Evolutionary conservation across 2,329 filamentous ascomycete species (phyloP), one percentile per base, ranked within the genome.

Genomic region (Pseudopyricularia javanii): DNA sequence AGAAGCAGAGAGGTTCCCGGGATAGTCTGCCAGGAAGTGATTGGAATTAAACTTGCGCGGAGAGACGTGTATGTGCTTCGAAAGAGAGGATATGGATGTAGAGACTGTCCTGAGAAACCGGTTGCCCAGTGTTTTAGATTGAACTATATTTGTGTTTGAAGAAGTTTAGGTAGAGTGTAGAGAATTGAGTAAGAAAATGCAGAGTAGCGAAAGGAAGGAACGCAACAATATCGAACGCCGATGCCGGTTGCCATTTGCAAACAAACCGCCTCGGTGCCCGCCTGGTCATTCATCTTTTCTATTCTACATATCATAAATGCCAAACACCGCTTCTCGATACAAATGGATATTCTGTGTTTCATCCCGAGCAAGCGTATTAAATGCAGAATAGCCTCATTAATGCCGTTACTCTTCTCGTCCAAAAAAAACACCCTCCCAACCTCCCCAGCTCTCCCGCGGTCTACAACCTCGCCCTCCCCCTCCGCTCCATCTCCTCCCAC

Each of bases 401-500:
- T n/a, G n/a, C n/a, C n/a, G n/a, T n/a, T n/a, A n/a, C n/a, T n/a
- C n/a, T n/a, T n/a, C n/a, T n/a, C n/a, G n/a, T n/a, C n/a, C 8
- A n/a, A 24, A 12, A 32, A 3, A 33, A 24, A 11, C 4, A 33
- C 37, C 20, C 5, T 43, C 37, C 37, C 17, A 20, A n/a, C 17
- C 11, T 20, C 15, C 17, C 7, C 7, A 43, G 14, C 20, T 24
- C 14, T 8, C 11, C 8, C 2, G 17, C 7, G 14, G 5, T 37
- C 64, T 61, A 75, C 50, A 75, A 56, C 57, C 66, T 73, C 7
- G 72, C 68, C 63, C 66, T 69, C 56, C 68, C 66, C 60, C 72
- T 73, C 61, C 68, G 63, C 65, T 79, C 74, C 67, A 75, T 70
- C 58, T 73, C 73, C 58, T 82, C 78, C 90, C 90, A 95, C 55